A percentile compares a stretch with the other conserved stretches of the same genome.
These are phyloP conservation scores for Pseudogymnoascus sp. DNA, from an alignment of 2,329 filamentous ascomycete genomes.

Conservation along the genomic window DNA sequence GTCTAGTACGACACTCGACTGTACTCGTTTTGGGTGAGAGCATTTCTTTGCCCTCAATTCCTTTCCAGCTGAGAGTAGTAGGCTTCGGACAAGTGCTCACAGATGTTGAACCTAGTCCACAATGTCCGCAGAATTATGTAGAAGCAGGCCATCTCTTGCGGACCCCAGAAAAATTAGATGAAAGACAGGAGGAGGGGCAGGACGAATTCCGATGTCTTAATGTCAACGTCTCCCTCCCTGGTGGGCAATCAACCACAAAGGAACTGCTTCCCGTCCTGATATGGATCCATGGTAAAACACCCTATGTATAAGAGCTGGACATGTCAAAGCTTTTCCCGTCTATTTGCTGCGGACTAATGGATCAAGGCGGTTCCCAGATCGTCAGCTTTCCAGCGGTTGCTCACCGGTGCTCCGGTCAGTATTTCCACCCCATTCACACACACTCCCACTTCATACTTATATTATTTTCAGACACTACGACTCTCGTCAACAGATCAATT, in stretches of 20 bases:
- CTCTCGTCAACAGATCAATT: constrained; percentile 30
- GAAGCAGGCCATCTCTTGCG: constrained; percentile 10
- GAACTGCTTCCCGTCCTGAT: constrained; percentile 8
- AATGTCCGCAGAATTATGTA: constrained; percentile 10
- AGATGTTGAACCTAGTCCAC: constrained; percentile 1
- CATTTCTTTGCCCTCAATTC: no score
- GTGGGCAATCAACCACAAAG: neutral
- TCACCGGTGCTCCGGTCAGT: neutral
- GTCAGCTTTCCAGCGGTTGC: constrained; percentile 8
- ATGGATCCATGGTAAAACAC: constrained; percentile 10
- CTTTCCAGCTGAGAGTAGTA: no score
- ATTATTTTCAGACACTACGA: no score
- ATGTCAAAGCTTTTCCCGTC: no score
- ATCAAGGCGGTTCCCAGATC: constrained; percentile 10
- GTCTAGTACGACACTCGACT: neutral
- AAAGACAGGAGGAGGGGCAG: neutral
- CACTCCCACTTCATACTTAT: no score
- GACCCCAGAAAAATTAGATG: neutral
- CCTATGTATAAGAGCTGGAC: neutral
- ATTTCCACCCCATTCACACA: no score
- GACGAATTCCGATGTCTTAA: constrained; percentile 10
- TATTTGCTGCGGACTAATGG: no score
- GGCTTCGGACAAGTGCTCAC: neutral
- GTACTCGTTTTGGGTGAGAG: constrained; percentile 1
- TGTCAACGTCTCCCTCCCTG: constrained; percentile 9